These are phyloP conservation scores for Cyberlindnera veronae DNA, from an alignment of 805 yeast genomes.

Conservation along the genomic window DNA sequence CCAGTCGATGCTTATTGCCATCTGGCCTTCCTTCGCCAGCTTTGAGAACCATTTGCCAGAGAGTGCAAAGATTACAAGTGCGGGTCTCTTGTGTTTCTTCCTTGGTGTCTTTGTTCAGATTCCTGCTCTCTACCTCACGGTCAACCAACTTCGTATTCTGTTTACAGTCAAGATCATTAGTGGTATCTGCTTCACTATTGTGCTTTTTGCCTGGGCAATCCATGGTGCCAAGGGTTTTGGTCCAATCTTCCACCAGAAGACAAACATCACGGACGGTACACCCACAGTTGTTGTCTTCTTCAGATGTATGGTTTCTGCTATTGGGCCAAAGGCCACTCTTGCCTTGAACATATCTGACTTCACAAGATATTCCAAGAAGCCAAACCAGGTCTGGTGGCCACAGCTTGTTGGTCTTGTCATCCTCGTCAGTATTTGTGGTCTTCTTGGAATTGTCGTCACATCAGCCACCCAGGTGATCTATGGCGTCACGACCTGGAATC, in stretches of 20 bases:
- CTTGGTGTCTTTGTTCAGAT: conserved; percentile 31
- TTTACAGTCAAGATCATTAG: conserved; percentile 32
- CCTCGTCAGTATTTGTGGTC: conserved; percentile 29
- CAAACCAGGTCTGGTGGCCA: conserved; percentile 29
- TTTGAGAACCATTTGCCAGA: conserved; percentile 34
- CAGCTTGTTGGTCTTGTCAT: conserved; percentile 32
- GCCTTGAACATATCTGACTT: conserved; percentile 38
- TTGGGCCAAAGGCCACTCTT: conserved; percentile 36
- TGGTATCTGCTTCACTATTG: conserved; percentile 31
- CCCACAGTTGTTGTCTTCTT: conserved; percentile 25
- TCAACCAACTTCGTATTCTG: conserved; percentile 34
- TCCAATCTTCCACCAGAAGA: conserved; percentile 25
- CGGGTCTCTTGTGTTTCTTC: conserved; percentile 32
- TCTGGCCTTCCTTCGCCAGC: conserved; percentile 44
- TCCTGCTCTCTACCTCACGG: conserved; percentile 32
- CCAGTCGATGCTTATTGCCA: conserved; percentile 59
- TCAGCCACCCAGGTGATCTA: conserved; percentile 34
- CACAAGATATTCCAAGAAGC: conserved; percentile 34
- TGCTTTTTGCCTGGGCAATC: conserved; percentile 32
- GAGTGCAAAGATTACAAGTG: conserved; percentile 26
- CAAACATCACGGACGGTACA: conserved; percentile 23
- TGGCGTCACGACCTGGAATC: conserved; percentile 43
- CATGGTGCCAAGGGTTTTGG: conserved; percentile 28
- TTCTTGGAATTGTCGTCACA: conserved; percentile 33
- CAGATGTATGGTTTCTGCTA: conserved; percentile 29